These are phyloP conservation scores for Metschnikowia cerradonensis DNA, from an alignment of 805 yeast genomes.

Conservation along the genomic window DNA sequence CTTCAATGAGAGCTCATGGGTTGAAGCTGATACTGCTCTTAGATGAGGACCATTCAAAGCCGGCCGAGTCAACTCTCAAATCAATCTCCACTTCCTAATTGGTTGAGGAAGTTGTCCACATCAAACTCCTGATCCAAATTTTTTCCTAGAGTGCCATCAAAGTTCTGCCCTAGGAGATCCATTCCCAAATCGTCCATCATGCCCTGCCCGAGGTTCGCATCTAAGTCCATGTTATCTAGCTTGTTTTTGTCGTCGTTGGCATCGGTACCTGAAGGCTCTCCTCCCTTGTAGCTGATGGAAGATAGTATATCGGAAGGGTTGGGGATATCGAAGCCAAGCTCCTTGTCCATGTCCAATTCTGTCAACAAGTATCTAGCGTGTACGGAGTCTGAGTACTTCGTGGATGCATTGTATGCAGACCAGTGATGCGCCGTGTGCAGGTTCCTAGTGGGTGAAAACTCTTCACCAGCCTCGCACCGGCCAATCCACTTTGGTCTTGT, in stretches of 20 bases:
- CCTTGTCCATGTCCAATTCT: slow-evolving; percentile 21
- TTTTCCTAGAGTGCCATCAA: slow-evolving; percentile 21
- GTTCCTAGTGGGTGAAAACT: too few species aligned
- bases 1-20: too few species aligned
- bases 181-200: slow-evolving; percentile 41
- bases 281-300: slow-evolving; percentile 22
- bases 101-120: slow-evolving; percentile 42
- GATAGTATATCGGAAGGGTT: slow-evolving; percentile 32
- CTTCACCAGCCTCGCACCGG: too few species aligned
- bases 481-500: too few species aligned
- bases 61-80: background rate
- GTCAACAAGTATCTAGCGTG: too few species aligned
- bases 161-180: slow-evolving; percentile 35
- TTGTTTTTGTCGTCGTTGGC: slow-evolving; percentile 2
- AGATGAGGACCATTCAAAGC: too few species aligned
- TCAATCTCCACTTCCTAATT: slow-evolving; percentile 36
- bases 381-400: too few species aligned
- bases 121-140: slow-evolving; percentile 40
- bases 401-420: too few species aligned
- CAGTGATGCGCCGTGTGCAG: too few species aligned
- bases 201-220: slow-evolving; percentile 37
- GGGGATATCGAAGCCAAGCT: slow-evolving; percentile 22
- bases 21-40: too few species aligned
- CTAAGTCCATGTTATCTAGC: slow-evolving; percentile 21
- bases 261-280: slow-evolving; percentile 1